Percentiles rank a stretch among this genome's conserved stretches.
These are phyloP conservation scores for Amanita polypyramis DNA, from an alignment of 768 basidiomycete genomes.

Conservation along the genomic window DNA sequence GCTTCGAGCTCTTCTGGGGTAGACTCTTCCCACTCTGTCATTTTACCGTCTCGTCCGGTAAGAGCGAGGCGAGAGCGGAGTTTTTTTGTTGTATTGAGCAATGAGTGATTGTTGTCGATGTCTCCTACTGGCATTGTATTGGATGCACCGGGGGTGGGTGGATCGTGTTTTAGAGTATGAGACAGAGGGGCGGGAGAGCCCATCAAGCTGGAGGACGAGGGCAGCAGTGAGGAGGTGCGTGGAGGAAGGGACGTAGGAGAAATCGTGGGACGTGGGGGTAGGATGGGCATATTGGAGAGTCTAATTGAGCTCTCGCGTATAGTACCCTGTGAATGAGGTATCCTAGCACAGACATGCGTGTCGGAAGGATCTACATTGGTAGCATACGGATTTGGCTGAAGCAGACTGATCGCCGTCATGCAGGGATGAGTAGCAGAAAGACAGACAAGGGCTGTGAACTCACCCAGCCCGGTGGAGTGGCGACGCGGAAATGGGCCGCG, in stretches of 20 bases:
- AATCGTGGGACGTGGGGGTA: neutral
- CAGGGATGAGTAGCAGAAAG: neutral
- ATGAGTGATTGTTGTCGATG: too few species aligned
- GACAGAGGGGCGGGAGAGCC: neutral
- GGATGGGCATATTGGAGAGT: slow-evolving; percentile 41
- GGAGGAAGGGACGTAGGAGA: neutral
- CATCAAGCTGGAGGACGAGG: neutral
- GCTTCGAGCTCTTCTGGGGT: too few species aligned
- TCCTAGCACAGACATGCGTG: slow-evolving; percentile 9
- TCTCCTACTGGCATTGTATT: too few species aligned
- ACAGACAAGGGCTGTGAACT: slow-evolving; percentile 14
- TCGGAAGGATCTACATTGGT: slow-evolving; percentile 18
- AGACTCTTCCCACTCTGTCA: too few species aligned
- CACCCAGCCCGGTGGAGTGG: slow-evolving; percentile 47
- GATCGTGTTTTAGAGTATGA: neutral
- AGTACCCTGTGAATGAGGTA: slow-evolving; percentile 46
- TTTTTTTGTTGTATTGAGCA: too few species aligned
- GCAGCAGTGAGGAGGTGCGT: neutral
- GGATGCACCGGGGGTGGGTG: too few species aligned
- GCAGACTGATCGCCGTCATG: slow-evolving; percentile 27
- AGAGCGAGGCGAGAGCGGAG: too few species aligned
- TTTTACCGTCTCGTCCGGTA: too few species aligned
- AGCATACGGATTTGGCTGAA: slow-evolving; percentile 45
- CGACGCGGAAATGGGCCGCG: slow-evolving; percentile 9
- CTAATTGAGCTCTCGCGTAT: slow-evolving; percentile 62